Conservation (phyloP, 768 basidiomycete species). For the Chalciporus chontae region DNA sequence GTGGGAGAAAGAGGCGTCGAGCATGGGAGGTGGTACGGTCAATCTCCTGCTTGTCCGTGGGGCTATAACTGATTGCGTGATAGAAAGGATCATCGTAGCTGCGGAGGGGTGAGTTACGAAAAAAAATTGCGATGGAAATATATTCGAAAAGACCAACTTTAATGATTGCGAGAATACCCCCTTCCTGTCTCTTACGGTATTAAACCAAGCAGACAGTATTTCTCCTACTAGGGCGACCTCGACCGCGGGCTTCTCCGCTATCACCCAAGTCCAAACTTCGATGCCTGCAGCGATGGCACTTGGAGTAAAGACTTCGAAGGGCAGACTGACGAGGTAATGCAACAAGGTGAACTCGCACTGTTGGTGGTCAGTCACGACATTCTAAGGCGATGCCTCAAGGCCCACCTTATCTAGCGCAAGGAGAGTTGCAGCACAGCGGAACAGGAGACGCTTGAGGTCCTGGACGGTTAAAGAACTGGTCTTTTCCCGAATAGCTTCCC, state of each 20-base stretch:
- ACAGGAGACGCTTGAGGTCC: slow-evolving; percentile 81
- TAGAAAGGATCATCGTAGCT: slow-evolving; percentile 90
- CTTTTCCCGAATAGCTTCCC: slow-evolving; percentile 68
- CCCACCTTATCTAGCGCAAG: slow-evolving; percentile 64
- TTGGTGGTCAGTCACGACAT: slow-evolving; percentile 2
- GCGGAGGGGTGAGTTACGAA: slow-evolving; percentile 5
- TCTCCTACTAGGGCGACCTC: slow-evolving; percentile 86
- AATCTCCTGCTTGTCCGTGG: slow-evolving; percentile 82
- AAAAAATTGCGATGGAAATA: neutral
- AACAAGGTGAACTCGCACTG: slow-evolving; percentile 85
- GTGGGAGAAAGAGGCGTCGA: slow-evolving; percentile 74
- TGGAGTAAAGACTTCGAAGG: slow-evolving; percentile 87
- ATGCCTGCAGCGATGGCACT: slow-evolving; percentile 82
- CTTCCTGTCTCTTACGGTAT: slow-evolving; percentile 68
- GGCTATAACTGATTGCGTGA: slow-evolving; percentile 81
- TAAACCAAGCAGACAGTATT: slow-evolving; percentile 83
- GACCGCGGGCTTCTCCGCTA: slow-evolving; percentile 76
- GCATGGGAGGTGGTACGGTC: slow-evolving; percentile 70
- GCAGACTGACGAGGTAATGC: slow-evolving; percentile 82
- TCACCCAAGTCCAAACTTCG: slow-evolving; percentile 96
- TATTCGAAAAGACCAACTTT: slow-evolving; percentile 55
- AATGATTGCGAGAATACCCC: slow-evolving; percentile 81
- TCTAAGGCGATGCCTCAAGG: neutral
- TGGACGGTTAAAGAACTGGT: slow-evolving; percentile 71
- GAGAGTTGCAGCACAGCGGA: slow-evolving; percentile 80